phyloP scores from a whole-genome alignment of 2,329 filamentous ascomycete genomes.

The Hymenoscyphus repandus region DNA sequence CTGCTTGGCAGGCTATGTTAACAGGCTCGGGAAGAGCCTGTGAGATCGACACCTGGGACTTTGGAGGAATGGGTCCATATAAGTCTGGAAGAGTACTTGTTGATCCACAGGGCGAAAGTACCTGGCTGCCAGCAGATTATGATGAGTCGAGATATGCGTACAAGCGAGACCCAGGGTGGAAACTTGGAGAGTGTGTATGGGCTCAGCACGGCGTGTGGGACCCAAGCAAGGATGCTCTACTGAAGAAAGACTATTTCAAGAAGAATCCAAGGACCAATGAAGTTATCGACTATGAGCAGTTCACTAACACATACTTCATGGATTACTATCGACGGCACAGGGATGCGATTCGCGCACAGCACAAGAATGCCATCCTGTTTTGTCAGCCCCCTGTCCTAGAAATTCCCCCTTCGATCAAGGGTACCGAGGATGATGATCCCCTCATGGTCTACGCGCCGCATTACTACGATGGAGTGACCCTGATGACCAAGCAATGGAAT shows the following conservation, averaged over 20 bases:
- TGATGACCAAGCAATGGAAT: slow-evolving; percentile 99
- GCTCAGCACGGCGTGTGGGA: slow-evolving; percentile 97
- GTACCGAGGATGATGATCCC: slow-evolving; percentile 80
- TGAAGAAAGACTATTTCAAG: slow-evolving; percentile 84
- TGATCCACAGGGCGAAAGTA: slow-evolving; percentile 78
- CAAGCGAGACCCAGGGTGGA: slow-evolving; percentile 84
- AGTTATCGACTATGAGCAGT: slow-evolving; percentile 72
- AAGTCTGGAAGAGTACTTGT: slow-evolving; percentile 79
- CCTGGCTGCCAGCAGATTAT: slow-evolving; percentile 79
- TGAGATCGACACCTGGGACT: slow-evolving; percentile 88
- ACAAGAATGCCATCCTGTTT: slow-evolving; percentile 78
- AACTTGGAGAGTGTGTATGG: slow-evolving; percentile 91
- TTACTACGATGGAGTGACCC: slow-evolving; percentile 93
- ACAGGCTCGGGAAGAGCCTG: slow-evolving; percentile 87
- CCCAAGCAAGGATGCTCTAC: slow-evolving; percentile 65
- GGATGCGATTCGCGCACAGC: slow-evolving; percentile 67
- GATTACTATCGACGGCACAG: slow-evolving; percentile 73
- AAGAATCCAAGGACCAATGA: slow-evolving; percentile 71
- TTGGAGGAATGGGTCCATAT: slow-evolving; percentile 87
- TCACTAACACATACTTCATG: slow-evolving; percentile 90
- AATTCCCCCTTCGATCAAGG: slow-evolving; percentile 82
- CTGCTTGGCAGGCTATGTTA: slow-evolving; percentile 88
- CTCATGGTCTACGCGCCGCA: slow-evolving; percentile 91
- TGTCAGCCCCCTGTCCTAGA: slow-evolving; percentile 91
- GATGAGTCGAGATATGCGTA: slow-evolving; percentile 87